Conservation (phyloP, 345 rosid genomes). For the Bretschneidera sinensis region DNA sequence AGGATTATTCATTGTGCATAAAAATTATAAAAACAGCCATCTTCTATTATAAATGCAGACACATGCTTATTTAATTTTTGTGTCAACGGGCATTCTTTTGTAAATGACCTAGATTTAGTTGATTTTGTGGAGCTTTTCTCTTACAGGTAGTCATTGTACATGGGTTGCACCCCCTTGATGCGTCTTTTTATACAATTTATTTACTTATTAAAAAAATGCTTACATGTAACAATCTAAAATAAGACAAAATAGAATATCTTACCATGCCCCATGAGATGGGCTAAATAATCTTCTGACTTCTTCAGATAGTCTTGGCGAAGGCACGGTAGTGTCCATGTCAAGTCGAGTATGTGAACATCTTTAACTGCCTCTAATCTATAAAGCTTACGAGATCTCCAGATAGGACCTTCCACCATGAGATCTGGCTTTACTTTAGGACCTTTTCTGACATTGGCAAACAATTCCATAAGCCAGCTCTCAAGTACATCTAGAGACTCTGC, state of each 20-base stretch:
- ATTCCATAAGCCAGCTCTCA: constrained; percentile 83
- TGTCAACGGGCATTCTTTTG: too few species aligned
- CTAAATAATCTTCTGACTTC: constrained; percentile 93
- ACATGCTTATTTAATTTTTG: background rate
- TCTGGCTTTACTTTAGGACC: constrained; percentile 60
- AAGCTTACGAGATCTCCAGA: constrained; percentile 77
- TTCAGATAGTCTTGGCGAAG: constrained; percentile 81
- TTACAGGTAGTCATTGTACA: too few species aligned
- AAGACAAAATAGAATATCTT: constrained; percentile 17
- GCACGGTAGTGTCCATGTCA: constrained; percentile 87
- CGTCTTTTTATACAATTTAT: too few species aligned
- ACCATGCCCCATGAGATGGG: constrained; percentile 97
- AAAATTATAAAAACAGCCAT: too few species aligned
- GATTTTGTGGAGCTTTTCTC: too few species aligned
- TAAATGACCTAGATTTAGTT: too few species aligned
- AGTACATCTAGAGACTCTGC: constrained; percentile 90
- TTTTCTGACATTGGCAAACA: constrained; percentile 57
- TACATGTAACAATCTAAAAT: constrained; percentile 8
- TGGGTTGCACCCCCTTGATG: too few species aligned
- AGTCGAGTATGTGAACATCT: constrained; percentile 81
- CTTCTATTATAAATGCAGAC: background rate
- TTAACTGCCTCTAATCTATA: constrained; percentile 83
- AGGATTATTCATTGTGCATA: too few species aligned
- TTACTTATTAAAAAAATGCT: too few species aligned
- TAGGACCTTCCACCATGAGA: constrained; percentile 56